Percentiles rank a stretch among this genome's conserved stretches.
phyloP scores from a whole-genome alignment of 1,139 yeast species.

The Saccharomyces hybrid region DNA sequence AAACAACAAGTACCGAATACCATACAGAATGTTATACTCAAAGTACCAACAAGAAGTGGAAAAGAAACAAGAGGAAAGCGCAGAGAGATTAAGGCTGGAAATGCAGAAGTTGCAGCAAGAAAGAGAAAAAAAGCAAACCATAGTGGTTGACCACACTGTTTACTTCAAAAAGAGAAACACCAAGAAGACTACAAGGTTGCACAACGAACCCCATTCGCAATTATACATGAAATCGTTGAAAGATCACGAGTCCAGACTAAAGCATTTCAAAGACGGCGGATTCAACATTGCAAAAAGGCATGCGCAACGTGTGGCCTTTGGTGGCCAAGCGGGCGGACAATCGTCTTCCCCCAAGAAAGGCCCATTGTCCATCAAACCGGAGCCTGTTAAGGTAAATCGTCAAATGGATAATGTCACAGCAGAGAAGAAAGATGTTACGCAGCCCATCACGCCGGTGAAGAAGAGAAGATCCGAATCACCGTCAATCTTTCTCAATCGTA shows the following conservation, averaged over 20 bases:
- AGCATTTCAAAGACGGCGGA: slow-evolving; percentile 21
- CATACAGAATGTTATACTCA: slow-evolving; percentile 38
- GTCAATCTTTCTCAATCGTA: slow-evolving; percentile 16
- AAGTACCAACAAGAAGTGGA: slow-evolving; percentile 41
- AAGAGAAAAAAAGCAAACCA: slow-evolving; percentile 42
- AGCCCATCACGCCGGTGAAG: neutral
- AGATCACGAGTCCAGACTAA: slow-evolving; percentile 19
- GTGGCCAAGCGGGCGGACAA: slow-evolving; percentile 15
- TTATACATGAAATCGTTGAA: slow-evolving; percentile 17
- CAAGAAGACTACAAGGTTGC: slow-evolving; percentile 5
- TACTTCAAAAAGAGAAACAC: slow-evolving; percentile 1
- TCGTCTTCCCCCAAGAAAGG: neutral
- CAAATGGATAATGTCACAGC: neutral
- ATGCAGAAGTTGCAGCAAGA: slow-evolving; percentile 39
- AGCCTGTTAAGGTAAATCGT: neutral
- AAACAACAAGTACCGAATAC: slow-evolving; percentile 28
- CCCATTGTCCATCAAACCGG: neutral
- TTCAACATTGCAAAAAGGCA: slow-evolving; percentile 10
- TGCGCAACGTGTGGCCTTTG: slow-evolving; percentile 22
- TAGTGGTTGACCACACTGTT: slow-evolving; percentile 28
- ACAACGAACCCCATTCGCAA: slow-evolving; percentile 10
- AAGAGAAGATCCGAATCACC: slow-evolving; percentile 18
- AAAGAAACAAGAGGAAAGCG: slow-evolving; percentile 43
- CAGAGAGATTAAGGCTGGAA: slow-evolving; percentile 42
- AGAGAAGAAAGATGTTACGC: neutral